These are phyloP conservation scores for Neurospora pannonica DNA, from an alignment of 495 filamentous ascomycete genomes.

Conservation along the genomic window DNA sequence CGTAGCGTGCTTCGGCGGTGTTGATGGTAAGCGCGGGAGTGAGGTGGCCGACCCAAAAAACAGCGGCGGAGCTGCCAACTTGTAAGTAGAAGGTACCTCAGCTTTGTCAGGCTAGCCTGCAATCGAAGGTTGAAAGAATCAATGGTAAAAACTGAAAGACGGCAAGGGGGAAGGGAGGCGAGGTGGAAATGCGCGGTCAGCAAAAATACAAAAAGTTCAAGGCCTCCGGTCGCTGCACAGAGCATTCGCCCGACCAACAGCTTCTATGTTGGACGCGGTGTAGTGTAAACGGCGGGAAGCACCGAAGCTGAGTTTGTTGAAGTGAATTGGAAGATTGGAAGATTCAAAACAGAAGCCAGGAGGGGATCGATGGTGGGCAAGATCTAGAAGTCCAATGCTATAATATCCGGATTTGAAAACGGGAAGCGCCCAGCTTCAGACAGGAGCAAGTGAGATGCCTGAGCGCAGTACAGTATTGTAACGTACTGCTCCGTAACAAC, in stretches of 20 bases:
- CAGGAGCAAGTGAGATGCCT: not conserved
- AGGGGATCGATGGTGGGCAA: not conserved
- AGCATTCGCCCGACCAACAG: not conserved
- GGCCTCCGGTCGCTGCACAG: not conserved
- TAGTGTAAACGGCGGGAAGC: not conserved
- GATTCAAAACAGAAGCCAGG: not conserved
- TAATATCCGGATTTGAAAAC: not conserved
- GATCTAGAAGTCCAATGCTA: not conserved
- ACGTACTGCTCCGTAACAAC: not conserved
- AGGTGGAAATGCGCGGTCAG: not conserved
- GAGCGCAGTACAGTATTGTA: not conserved
- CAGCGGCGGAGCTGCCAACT: not conserved
- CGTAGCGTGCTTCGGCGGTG: not conserved
- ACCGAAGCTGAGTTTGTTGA: not conserved
- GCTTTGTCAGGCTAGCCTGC: not conserved
- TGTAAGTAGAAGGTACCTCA: not conserved
- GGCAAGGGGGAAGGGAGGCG: not conserved
- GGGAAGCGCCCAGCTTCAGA: not conserved
- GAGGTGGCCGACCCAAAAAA: not conserved
- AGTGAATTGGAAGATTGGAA: not conserved
- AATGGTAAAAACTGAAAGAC: not conserved
- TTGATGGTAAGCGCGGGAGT: not conserved
- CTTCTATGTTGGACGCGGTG: not conserved
- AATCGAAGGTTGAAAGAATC: not conserved
- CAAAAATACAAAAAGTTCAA: not conserved